Conservation (phyloP, 2,329 filamentous ascomycete species). For the Colletotrichum spaethianum region DNA sequence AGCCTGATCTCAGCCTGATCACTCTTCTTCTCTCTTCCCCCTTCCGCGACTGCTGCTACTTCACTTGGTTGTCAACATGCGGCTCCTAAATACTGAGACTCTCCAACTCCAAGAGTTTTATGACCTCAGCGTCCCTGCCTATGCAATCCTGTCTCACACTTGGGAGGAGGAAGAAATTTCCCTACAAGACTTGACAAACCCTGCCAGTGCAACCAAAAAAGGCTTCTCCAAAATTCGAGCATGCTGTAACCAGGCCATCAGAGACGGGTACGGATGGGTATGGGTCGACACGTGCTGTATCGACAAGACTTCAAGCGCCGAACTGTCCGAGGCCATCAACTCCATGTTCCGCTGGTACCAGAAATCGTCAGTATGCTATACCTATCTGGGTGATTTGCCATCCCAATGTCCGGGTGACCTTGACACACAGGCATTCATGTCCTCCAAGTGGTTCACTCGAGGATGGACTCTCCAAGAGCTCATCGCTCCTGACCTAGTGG, state of each 20-base stretch:
- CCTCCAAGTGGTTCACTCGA: conserved; percentile 44
- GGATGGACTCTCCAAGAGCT: conserved; percentile 51
- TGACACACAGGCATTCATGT: background rate
- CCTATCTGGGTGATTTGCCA: conserved; percentile 39
- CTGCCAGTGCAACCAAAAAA: background rate
- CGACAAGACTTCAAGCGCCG: conserved; percentile 47
- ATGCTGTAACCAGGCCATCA: conserved; percentile 42
- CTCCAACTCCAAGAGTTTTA: conserved; percentile 42
- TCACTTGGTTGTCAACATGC: conserved; percentile 41
- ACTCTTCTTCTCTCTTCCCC: too few species aligned
- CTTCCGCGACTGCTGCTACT: background rate
- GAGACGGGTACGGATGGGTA: conserved; percentile 45
- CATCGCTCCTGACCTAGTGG: conserved; percentile 47
- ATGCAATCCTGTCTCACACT: conserved; percentile 52
- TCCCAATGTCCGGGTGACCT: conserved; percentile 19
- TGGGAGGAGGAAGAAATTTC: conserved; percentile 49
- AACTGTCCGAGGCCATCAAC: conserved; percentile 49
- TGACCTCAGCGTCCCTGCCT: conserved; percentile 45
- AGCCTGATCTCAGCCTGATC: background rate
- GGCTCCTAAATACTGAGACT: conserved; percentile 44
- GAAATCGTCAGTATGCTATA: conserved; percentile 47
- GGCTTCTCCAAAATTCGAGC: conserved; percentile 44
- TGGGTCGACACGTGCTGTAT: conserved; percentile 52
- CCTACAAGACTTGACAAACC: conserved; percentile 35
- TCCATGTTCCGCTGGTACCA: conserved; percentile 48